Conservation (phyloP, 23 red algal species). For the Porphyridium purpureum region DNA sequence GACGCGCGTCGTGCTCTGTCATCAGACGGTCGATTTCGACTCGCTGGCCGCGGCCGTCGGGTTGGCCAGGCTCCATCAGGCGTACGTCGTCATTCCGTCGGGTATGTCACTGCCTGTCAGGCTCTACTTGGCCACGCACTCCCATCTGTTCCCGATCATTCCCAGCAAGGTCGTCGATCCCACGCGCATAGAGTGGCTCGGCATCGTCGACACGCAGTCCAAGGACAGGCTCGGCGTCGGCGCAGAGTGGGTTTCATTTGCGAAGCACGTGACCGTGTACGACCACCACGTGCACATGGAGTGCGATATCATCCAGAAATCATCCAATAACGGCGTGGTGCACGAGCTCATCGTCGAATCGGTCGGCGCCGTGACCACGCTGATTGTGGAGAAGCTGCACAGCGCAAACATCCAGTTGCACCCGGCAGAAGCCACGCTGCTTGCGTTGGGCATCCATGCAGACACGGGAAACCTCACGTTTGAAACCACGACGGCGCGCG, state of each 20-base stretch:
- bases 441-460: constrained; percentile 31
- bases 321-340: constrained; percentile 5
- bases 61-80: constrained; percentile 10
- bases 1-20: constrained; percentile 13
- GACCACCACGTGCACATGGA: constrained; percentile 20
- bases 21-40: constrained; percentile 34
- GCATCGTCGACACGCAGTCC: constrained; percentile 25
- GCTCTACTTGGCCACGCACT: constrained; percentile 14
- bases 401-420: background rate
- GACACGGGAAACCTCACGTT: constrained; percentile 22
- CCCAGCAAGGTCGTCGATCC: constrained; percentile 20
- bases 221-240: constrained; percentile 7
- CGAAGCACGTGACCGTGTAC: constrained; percentile 13
- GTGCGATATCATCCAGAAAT: constrained; percentile 11
- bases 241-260: constrained; percentile 8
- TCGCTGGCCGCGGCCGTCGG: constrained; percentile 31
- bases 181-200: constrained; percentile 17
- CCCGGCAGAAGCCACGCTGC: constrained; percentile 13
- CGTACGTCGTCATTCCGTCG: constrained; percentile 16
- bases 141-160: constrained; percentile 24
- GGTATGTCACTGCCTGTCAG: constrained; percentile 13
- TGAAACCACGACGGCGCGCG: constrained; percentile 34
- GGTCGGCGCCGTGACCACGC: constrained; percentile 26
- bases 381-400: constrained; percentile 32
- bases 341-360: constrained; percentile 7